Evolutionary conservation across 2,329 filamentous ascomycete species (phyloP).

Genomic region (Escovopsis sp.): DNA sequence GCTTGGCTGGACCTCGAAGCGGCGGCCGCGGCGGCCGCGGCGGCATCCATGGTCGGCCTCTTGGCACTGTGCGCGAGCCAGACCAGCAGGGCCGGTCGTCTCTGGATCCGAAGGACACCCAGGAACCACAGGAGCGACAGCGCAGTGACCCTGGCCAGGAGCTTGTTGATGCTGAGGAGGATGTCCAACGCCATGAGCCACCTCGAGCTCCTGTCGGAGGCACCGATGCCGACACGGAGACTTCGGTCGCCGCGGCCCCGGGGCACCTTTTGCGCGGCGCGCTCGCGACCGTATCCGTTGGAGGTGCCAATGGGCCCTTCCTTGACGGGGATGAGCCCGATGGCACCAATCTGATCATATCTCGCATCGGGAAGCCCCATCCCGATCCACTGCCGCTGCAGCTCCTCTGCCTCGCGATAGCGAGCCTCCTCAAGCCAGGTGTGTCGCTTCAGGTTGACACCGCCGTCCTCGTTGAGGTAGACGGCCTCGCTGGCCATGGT

Average conservation of each 20-base stretch:
- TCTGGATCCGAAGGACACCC: slow-evolving; percentile 28
- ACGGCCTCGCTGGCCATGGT: slow-evolving; percentile 93
- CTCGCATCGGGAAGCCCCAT: slow-evolving; percentile 31
- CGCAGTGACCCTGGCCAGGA: slow-evolving; percentile 19
- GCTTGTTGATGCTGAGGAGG: slow-evolving; percentile 52
- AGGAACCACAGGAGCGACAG: slow-evolving; percentile 38
- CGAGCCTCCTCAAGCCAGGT: slow-evolving; percentile 92
- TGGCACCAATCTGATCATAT: slow-evolving; percentile 38
- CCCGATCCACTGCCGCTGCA: slow-evolving; percentile 36
- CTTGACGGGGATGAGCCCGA: slow-evolving; percentile 40
- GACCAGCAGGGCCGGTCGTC: slow-evolving; percentile 36
- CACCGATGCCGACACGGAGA: slow-evolving; percentile 54
- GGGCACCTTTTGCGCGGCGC: slow-evolving; percentile 44
- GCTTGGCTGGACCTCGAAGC: too few species aligned
- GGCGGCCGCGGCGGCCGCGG: neutral
- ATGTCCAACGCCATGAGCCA: slow-evolving; percentile 69
- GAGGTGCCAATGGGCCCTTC: slow-evolving; percentile 26
- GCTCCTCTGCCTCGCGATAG: slow-evolving; percentile 56
- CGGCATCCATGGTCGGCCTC: slow-evolving; percentile 5
- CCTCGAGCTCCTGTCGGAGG: slow-evolving; percentile 61
- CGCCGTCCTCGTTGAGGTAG: slow-evolving; percentile 79
- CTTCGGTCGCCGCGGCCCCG: slow-evolving; percentile 33
- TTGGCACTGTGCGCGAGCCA: slow-evolving; percentile 33
- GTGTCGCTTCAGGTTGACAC: slow-evolving; percentile 55
- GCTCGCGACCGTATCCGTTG: slow-evolving; percentile 55